Evolutionary conservation across 2,329 filamentous ascomycete genomes (phyloP), one percentile per base, ranked within the genome.

Genomic region (Epichloe brachyelytri): DNA sequence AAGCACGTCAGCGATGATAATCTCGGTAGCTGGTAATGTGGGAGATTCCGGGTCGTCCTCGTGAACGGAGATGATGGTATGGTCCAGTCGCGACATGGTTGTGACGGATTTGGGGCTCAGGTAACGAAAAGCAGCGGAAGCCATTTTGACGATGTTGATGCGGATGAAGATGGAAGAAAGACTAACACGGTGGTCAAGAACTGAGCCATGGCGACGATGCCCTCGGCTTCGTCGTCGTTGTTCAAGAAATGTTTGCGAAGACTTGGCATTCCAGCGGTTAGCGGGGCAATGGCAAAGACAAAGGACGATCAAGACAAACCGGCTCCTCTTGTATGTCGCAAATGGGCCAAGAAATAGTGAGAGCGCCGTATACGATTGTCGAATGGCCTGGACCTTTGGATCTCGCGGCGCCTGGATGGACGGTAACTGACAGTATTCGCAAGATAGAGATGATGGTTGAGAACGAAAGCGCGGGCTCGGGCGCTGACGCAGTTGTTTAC

Each of bases 101-200:
- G 57, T 59, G 49, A 62, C 58, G 39, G 65, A 63, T 55, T 61
- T 62, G 52, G 63, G 62, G 52, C 59, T 65, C 47, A 64, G 59
- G 53, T 66, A 67, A 51, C 60, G 60, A 48, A 65, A 64, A 12
- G 50, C 46, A 30, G 50, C 38, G 41, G 48, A 38, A 8, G 56
- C 50, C 56, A 64, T 60, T 26, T 43, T 48, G 56, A 54, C 52
- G 47, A 51, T 56, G 54, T 30, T 55, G 52, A 44, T 51, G 47
- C 19, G 43, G 19, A 43, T 15, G 26, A 22, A 43, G 36, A 52
- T 52, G 49, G 38, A 46, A 22, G 46, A 51, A 43, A 43, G 46
- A 70, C 68, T 64, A 65, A 71, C 68, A 71, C 68, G 53, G 68
- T 70, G 46, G 67, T 69, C 55, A 71, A 62, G 60, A 71, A 71